Evolutionary conservation across 169 alveolate genomes (phyloP).

Genomic region (Toxoplasma gondii): DNA sequence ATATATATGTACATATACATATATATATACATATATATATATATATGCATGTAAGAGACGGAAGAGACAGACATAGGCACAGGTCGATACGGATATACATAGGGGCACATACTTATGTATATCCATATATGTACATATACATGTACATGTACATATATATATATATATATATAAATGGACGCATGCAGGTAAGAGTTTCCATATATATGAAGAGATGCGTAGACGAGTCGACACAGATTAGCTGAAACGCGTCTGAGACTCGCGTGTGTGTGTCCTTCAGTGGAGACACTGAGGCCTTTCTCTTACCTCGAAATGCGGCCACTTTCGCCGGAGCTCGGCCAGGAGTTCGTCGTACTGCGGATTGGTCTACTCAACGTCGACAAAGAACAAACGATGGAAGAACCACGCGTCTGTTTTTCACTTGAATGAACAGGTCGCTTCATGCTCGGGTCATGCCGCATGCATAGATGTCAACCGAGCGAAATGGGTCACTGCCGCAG

Average conservation of each 20-base stretch:
- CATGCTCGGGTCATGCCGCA: no score
- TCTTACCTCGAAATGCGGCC: conserved; percentile 35
- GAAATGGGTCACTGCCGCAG: no score
- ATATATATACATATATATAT: no score
- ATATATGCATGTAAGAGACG: background rate
- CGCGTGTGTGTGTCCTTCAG: background rate
- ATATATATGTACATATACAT: no score
- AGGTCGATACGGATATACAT: no score
- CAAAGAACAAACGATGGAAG: background rate
- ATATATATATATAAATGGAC: background rate
- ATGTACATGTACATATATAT: background rate
- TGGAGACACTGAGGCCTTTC: background rate
- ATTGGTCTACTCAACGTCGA: background rate
- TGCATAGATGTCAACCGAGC: no score
- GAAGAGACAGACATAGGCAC: no score
- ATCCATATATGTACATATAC: no score
- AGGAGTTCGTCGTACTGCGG: background rate
- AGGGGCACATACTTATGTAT: no score
- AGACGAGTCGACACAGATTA: background rate
- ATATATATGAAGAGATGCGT: no score
- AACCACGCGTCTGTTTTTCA: background rate
- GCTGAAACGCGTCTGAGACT: background rate
- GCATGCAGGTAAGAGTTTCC: no score
- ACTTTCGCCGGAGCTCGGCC: conserved; percentile 7
- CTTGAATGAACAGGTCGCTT: no score